phyloP scores from a whole-genome alignment of 225 moss, liverwort and hornwort genomes.

The Sphagnum contortum region DNA sequence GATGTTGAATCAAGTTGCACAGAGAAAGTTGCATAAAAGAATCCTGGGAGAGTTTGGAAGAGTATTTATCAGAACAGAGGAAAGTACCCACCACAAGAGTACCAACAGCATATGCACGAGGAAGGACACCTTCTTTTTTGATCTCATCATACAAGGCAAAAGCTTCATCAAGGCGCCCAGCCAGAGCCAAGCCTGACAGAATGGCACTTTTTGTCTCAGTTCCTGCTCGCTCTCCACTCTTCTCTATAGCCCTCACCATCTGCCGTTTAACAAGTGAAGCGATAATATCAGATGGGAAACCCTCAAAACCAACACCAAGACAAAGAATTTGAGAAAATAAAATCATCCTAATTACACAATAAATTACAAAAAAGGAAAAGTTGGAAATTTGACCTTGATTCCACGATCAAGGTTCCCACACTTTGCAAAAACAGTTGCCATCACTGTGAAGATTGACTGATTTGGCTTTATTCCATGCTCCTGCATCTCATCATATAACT shows the following conservation, averaged over 20 bases:
- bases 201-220: constrained; percentile 42
- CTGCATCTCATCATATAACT: constrained; percentile 52
- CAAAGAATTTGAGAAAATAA: too few species aligned
- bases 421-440: constrained; percentile 39
- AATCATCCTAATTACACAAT: too few species aligned
- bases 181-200: constrained; percentile 45
- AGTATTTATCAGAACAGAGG: too few species aligned
- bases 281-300: too few species aligned
- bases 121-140: constrained; percentile 22
- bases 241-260: constrained; percentile 42
- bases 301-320: too few species aligned
- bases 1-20: too few species aligned
- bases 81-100: constrained; percentile 38
- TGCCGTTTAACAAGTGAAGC: constrained; percentile 10
- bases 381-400: constrained; percentile 22
- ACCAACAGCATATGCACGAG: constrained; percentile 39
- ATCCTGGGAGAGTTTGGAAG: too few species aligned
- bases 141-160: constrained; percentile 40
- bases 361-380: too few species aligned
- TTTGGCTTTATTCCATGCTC: constrained; percentile 43
- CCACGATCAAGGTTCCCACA: constrained; percentile 44
- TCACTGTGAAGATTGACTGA: constrained; percentile 48
- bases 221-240: constrained; percentile 28
- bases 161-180: constrained; percentile 62
- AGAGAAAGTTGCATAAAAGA: too few species aligned